A percentile compares a stretch with the other conserved stretches of the same genome.
Evolutionary conservation across 1,139 yeast genomes (phyloP).

Genomic region (Kurtzmaniella quercitrusa): DNA sequence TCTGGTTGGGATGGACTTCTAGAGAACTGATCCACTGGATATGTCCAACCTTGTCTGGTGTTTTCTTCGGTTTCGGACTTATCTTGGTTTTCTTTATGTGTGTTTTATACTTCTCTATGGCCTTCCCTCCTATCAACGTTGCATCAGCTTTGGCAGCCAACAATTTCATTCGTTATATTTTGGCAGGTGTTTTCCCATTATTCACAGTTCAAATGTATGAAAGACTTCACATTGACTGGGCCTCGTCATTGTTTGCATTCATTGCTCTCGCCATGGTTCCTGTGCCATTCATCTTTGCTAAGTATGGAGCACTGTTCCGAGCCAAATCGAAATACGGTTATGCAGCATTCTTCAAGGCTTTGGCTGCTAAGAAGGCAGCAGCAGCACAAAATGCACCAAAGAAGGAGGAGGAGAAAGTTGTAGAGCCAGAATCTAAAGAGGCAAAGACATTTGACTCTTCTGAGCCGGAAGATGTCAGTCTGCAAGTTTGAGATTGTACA

Average conservation of each 20-base stretch:
- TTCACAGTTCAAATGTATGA: constrained; percentile 44
- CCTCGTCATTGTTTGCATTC: constrained; percentile 32
- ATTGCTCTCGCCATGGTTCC: constrained; percentile 32
- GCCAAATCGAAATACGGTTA: constrained; percentile 54
- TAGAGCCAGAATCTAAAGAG: too few relatives aligned
- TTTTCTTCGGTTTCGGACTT: constrained; percentile 72
- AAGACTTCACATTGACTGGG: constrained; percentile 35
- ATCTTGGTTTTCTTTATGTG: constrained; percentile 70
- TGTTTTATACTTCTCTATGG: constrained; percentile 64
- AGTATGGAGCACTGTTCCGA: constrained; percentile 55
- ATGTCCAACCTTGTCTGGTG: constrained; percentile 70
- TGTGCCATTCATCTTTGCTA: constrained; percentile 44
- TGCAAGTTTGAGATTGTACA: too few relatives aligned
- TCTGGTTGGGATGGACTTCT: constrained; percentile 84
- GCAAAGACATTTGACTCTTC: too few relatives aligned
- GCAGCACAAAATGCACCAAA: neutral
- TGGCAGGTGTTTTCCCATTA: constrained; percentile 57
- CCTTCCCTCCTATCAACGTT: constrained; percentile 70
- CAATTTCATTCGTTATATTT: constrained; percentile 60
- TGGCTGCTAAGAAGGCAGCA: constrained; percentile 24
- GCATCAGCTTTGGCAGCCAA: constrained; percentile 83
- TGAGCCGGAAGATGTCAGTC: too few relatives aligned
- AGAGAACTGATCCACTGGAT: constrained; percentile 69
- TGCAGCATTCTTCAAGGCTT: constrained; percentile 39
- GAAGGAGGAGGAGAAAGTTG: too few relatives aligned